A percentile compares a stretch with the other conserved stretches of the same genome.
These are phyloP conservation scores for Suillus subaureus DNA, from an alignment of 768 basidiomycete genomes.

Conservation along the genomic window DNA sequence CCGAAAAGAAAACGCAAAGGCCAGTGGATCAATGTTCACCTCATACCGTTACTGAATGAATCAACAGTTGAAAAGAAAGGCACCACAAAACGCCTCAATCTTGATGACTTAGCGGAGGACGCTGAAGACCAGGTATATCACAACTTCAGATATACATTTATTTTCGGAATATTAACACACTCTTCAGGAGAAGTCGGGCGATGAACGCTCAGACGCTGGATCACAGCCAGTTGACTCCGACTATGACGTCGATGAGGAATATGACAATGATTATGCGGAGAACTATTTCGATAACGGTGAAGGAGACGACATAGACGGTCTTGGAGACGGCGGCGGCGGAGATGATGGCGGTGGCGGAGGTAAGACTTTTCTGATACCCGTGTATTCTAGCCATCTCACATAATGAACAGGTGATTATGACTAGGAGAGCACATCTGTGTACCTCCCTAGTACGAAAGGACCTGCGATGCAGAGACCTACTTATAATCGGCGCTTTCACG, in stretches of 20 bases:
- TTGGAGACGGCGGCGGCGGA: conserved; percentile 68
- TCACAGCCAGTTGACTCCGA: conserved; percentile 70
- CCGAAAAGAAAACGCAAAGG: conserved; percentile 66
- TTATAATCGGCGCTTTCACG: background rate
- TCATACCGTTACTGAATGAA: background rate
- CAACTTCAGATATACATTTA: background rate
- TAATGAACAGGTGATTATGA: conserved; percentile 26
- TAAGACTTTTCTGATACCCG: conserved; percentile 14
- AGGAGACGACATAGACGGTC: conserved; percentile 76
- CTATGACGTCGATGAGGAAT: conserved; percentile 88
- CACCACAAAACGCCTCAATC: conserved; percentile 49
- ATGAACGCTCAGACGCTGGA: conserved; percentile 67
- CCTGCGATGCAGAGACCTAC: background rate
- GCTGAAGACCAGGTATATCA: conserved; percentile 55
- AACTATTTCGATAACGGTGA: conserved; percentile 93
- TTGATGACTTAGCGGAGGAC: conserved; percentile 71
- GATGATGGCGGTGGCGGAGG: conserved; percentile 66
- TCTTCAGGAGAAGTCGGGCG: conserved; percentile 66
- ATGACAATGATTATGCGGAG: conserved; percentile 89
- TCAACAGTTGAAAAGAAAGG: conserved; percentile 33
- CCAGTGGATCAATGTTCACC: conserved; percentile 15
- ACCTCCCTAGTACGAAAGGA: background rate
- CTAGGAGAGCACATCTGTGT: conserved; percentile 13
- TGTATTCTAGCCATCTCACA: background rate
- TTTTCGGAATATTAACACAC: background rate